phyloP scores from a whole-genome alignment of 2,329 filamentous ascomycete species.

The Tolypocladium sp. region DNA sequence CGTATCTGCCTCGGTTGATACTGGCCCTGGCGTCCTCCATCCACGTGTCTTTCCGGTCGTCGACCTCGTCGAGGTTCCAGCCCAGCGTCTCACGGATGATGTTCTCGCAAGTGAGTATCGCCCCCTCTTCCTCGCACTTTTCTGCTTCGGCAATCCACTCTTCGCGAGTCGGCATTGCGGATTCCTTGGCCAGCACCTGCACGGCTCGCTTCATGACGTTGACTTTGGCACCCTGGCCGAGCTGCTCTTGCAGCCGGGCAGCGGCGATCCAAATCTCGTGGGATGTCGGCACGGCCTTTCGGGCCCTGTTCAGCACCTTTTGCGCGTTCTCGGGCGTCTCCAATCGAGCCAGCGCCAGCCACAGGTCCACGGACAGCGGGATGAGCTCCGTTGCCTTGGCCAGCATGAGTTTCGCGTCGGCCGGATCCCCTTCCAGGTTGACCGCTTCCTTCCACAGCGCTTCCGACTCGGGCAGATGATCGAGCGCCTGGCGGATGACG shows the following conservation, averaged over 20 bases:
- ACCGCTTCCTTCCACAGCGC: conserved; percentile 97
- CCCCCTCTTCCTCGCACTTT: conserved; percentile 87
- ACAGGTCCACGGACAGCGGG: conserved; percentile 85
- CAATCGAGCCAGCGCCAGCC: conserved; percentile 85
- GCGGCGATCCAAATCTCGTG: conserved; percentile 97
- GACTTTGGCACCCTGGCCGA: conserved; percentile 67
- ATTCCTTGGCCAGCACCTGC: conserved; percentile 78
- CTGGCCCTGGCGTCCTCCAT: conserved; percentile 83
- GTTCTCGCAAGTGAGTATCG: conserved; percentile 73
- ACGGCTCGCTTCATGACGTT: conserved; percentile 94
- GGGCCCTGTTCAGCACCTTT: conserved; percentile 88
- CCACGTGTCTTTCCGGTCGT: conserved; percentile 93
- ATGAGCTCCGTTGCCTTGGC: conserved; percentile 95
- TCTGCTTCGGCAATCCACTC: conserved; percentile 96
- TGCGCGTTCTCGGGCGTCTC: conserved; percentile 89
- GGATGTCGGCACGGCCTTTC: conserved; percentile 86
- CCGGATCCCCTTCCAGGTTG: conserved; percentile 84
- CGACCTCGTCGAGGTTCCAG: conserved; percentile 89
- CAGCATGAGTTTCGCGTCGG: conserved; percentile 78
- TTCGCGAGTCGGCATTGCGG: conserved; percentile 93
- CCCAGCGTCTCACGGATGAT: conserved; percentile 91
- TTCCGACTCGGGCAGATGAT: conserved; percentile 89
- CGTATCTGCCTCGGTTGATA: conserved; percentile 72
- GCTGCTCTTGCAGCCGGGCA: conserved; percentile 79
- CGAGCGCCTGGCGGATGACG: conserved; percentile 82